A percentile compares a stretch with the other conserved stretches of the same genome.
These are phyloP conservation scores for Flaveria trinervia DNA, from an alignment of 129 eudicot genomes.

Conservation along the genomic window DNA sequence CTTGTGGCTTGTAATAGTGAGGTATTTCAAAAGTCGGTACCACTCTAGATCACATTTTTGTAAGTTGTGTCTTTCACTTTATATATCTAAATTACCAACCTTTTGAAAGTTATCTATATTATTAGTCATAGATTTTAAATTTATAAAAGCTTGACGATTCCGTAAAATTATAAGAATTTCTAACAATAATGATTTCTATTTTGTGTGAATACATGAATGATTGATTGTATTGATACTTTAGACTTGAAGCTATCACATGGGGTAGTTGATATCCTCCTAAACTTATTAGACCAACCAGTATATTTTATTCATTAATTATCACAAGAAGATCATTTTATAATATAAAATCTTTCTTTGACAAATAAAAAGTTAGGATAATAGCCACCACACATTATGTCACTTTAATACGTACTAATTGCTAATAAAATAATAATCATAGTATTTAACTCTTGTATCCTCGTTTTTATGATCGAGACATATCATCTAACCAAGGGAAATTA, in stretches of 20 bases:
- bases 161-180: not conserved
- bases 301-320: not conserved
- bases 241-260: not conserved
- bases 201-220: not conserved
- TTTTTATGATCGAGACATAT: no score
- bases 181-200: not conserved
- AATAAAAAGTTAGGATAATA: not conserved
- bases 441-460: no score
- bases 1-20: no score
- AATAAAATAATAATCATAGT: no score
- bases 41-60: no score
- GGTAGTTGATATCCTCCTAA: constrained; percentile 3
- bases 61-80: no score
- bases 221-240: not conserved
- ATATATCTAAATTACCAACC: not conserved
- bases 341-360: not conserved
- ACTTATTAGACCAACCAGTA: not conserved
- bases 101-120: not conserved
- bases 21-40: no score
- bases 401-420: no score
- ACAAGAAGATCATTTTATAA: not conserved
- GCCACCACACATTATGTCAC: not conserved
- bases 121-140: not conserved
- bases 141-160: not conserved
- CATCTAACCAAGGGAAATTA: no score